A percentile compares a stretch with the other conserved stretches of the same genome.
phyloP scores from a whole-genome alignment of 495 filamentous ascomycete species.

The Xeromyces bisporus region DNA sequence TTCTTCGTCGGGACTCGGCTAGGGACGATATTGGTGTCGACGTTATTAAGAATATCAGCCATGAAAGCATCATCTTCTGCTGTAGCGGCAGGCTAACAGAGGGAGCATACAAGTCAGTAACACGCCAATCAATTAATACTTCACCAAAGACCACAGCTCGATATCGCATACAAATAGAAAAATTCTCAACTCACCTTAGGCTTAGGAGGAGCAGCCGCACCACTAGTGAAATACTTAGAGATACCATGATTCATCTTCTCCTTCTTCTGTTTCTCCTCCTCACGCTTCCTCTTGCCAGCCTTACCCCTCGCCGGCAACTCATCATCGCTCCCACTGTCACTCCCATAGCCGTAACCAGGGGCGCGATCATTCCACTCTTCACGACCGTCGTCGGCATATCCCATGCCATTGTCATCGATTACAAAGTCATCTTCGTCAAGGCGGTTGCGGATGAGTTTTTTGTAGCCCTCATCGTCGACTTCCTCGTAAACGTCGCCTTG shows the following conservation, averaged over 20 bases:
- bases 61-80: constrained; percentile 80
- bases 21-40: constrained; percentile 64
- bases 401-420: constrained; percentile 82
- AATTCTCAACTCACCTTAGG: constrained; percentile 44
- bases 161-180: background rate
- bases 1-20: constrained; percentile 38
- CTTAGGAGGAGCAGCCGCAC: constrained; percentile 47
- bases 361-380: constrained; percentile 79
- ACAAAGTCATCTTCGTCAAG: constrained; percentile 94
- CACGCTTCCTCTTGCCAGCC: constrained; percentile 68
- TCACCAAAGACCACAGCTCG: background rate
- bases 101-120: constrained; percentile 1
- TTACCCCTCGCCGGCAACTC: constrained; percentile 49
- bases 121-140: no score
- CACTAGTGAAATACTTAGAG: constrained; percentile 79
- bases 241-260: constrained; percentile 83
- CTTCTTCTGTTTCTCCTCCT: constrained; percentile 73
- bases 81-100: constrained; percentile 34
- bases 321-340: constrained; percentile 55
- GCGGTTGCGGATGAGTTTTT: constrained; percentile 78
- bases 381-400: constrained; percentile 91
- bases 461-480: constrained; percentile 93
- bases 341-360: constrained; percentile 31
- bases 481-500: constrained; percentile 82
- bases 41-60: constrained; percentile 67